Percentiles rank a stretch among this genome's conserved stretches.
Conservation (phyloP, 148 eudicot species). For the Camellia japonica region DNA sequence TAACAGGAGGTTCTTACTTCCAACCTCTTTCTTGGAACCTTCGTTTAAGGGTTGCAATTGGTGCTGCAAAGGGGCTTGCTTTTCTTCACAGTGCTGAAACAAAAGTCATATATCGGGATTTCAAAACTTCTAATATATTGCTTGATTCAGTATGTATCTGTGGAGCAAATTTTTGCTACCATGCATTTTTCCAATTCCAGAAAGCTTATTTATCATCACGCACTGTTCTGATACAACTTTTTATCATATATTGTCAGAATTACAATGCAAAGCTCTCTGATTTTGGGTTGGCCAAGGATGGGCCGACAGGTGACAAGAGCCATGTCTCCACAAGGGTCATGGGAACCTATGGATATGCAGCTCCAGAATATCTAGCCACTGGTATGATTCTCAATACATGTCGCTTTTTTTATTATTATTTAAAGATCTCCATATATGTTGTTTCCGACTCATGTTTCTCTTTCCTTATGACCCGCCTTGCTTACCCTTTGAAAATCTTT, state of each 20-base stretch:
- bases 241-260: conserved; percentile 31
- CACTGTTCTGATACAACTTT: background rate
- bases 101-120: conserved; percentile 77
- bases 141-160: conserved; percentile 65
- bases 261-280: conserved; percentile 86
- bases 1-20: conserved; percentile 78
- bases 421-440: background rate
- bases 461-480: background rate
- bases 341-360: conserved; percentile 91
- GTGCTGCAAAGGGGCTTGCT: conserved; percentile 86
- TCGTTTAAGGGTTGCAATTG: conserved; percentile 70
- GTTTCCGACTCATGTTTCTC: background rate
- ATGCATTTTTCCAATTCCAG: background rate
- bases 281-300: conserved; percentile 88
- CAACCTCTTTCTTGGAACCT: conserved; percentile 86
- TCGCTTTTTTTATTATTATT: background rate
- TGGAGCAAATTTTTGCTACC: background rate
- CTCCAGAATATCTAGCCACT: conserved; percentile 84
- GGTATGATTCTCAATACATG: conserved; percentile 34
- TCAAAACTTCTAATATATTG: conserved; percentile 75
- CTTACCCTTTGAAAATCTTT: background rate
- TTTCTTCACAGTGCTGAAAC: conserved; percentile 68
- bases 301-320: conserved; percentile 70
- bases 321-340: conserved; percentile 81
- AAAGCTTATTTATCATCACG: background rate